A percentile compares a stretch with the other conserved stretches of the same genome.
Conservation (phyloP, 2,329 filamentous ascomycete genomes). For the Arachnomyces sp. region DNA sequence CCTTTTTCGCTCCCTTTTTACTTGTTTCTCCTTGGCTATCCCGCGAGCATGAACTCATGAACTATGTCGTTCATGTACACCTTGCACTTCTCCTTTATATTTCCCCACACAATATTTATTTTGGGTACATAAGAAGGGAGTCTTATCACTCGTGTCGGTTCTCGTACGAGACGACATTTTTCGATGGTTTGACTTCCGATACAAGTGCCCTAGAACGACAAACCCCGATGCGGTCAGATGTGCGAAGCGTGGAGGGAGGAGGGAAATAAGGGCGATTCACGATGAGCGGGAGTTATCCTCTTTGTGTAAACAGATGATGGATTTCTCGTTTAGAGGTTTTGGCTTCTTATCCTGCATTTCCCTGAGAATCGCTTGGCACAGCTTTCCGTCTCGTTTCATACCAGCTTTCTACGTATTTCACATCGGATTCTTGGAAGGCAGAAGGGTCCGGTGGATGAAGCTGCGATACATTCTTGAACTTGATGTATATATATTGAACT, state of each 20-base stretch:
- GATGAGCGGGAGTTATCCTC: constrained; percentile 26
- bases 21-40: constrained; percentile 2
- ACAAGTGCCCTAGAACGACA: constrained; percentile 47
- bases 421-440: no score
- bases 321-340: constrained; percentile 20
- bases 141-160: constrained; percentile 25
- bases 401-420: constrained; percentile 4
- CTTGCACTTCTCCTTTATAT: constrained; percentile 1
- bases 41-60: no score
- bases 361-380: constrained; percentile 11
- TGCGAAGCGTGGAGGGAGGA: constrained; percentile 1
- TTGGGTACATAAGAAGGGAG: constrained; percentile 50
- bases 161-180: constrained; percentile 6
- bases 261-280: not conserved
- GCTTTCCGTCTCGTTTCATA: not conserved
- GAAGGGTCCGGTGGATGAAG: no score
- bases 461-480: constrained; percentile 9
- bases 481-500: not conserved
- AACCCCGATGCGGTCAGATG: not conserved
- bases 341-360: constrained; percentile 7
- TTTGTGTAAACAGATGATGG: constrained; percentile 20
- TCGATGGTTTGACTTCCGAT: constrained; percentile 47
- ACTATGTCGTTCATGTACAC: not conserved
- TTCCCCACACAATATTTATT: constrained; percentile 1
- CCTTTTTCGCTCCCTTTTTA: constrained; percentile 2